A percentile compares a stretch with the other conserved stretches of the same genome.
Evolutionary conservation across 2,329 filamentous ascomycete genomes (phyloP).

Genomic region (Daldinia sp.): DNA sequence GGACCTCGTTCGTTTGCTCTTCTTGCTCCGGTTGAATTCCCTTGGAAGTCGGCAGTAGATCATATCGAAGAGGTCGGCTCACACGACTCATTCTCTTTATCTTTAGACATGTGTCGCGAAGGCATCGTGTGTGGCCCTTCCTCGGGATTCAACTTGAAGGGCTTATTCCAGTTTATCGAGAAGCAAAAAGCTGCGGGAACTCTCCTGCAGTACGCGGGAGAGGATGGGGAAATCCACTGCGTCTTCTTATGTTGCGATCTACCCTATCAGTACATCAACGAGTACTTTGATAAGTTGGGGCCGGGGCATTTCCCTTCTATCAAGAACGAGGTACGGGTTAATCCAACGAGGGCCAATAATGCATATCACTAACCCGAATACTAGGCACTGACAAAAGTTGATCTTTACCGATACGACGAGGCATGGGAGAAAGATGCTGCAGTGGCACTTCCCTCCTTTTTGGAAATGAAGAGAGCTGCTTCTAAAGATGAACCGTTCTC

Average conservation of each 20-base stretch:
- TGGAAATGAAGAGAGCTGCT: slow-evolving; percentile 36
- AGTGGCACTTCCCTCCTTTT: slow-evolving; percentile 51
- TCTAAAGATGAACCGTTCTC: slow-evolving; percentile 24
- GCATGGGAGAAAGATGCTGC: slow-evolving; percentile 59
- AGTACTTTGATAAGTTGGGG: slow-evolving; percentile 66
- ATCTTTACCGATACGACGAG: slow-evolving; percentile 63
- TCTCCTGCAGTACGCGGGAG: slow-evolving; percentile 54
- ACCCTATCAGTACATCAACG: slow-evolving; percentile 68
- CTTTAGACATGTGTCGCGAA: slow-evolving; percentile 62
- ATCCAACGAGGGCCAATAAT: neutral
- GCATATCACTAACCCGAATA: slow-evolving; percentile 35
- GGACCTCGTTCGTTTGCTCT: slow-evolving; percentile 64
- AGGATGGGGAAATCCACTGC: slow-evolving; percentile 58
- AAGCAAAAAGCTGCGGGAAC: slow-evolving; percentile 56
- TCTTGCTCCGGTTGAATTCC: slow-evolving; percentile 61
- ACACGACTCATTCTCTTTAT: slow-evolving; percentile 60
- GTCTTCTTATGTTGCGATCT: slow-evolving; percentile 70
- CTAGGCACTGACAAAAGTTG: slow-evolving; percentile 55
- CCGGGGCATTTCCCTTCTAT: slow-evolving; percentile 59
- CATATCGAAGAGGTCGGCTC: slow-evolving; percentile 65
- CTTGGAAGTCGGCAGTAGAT: slow-evolving; percentile 65
- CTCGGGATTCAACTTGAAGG: slow-evolving; percentile 65
- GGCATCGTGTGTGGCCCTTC: slow-evolving; percentile 68
- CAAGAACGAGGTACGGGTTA: slow-evolving; percentile 51
- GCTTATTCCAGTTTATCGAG: slow-evolving; percentile 59